Evolutionary conservation across 1,139 yeast species (phyloP).

Genomic region (Protomyces pachydermus): DNA sequence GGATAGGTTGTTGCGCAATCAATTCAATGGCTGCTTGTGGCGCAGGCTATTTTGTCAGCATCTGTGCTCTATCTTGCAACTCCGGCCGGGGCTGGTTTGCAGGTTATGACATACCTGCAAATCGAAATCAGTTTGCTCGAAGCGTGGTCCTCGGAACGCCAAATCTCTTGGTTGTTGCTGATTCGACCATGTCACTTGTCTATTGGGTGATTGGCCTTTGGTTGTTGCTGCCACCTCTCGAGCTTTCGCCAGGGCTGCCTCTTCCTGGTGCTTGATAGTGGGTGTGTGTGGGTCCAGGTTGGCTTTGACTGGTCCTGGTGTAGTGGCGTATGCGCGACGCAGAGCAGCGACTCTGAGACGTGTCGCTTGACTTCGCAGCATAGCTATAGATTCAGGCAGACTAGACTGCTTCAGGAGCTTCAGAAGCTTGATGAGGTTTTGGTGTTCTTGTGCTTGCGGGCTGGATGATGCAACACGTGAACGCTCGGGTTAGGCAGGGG

Average conservation of each 20-base stretch:
- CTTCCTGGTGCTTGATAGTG: constrained; percentile 19
- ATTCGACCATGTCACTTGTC: constrained; percentile 63
- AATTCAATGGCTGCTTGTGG: constrained; percentile 83
- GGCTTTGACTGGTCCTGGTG: constrained; percentile 18
- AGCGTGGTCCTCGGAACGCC: constrained; percentile 61
- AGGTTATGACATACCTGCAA: not conserved
- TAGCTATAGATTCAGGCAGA: not conserved
- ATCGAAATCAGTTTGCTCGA: constrained; percentile 63
- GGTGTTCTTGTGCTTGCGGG: no score
- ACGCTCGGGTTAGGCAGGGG: no score
- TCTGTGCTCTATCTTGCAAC: not conserved
- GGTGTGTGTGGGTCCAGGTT: not conserved
- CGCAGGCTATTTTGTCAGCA: constrained; percentile 49
- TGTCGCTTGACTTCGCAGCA: not conserved
- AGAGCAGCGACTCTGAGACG: not conserved
- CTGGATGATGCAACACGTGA: no score
- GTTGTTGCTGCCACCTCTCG: constrained; percentile 25
- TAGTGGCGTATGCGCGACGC: constrained; percentile 4
- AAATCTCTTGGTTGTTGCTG: constrained; percentile 62
- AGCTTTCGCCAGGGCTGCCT: constrained; percentile 24
- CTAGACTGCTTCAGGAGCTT: no score
- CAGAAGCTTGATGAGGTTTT: no score
- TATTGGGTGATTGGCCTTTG: constrained; percentile 66
- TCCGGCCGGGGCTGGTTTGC: constrained; percentile 37
- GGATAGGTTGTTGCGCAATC: constrained; percentile 68